Evolutionary conservation across 2,329 filamentous ascomycete genomes (phyloP), one percentile per base, ranked within the genome.

Genomic region (Neofusicoccum kwambonambiense): DNA sequence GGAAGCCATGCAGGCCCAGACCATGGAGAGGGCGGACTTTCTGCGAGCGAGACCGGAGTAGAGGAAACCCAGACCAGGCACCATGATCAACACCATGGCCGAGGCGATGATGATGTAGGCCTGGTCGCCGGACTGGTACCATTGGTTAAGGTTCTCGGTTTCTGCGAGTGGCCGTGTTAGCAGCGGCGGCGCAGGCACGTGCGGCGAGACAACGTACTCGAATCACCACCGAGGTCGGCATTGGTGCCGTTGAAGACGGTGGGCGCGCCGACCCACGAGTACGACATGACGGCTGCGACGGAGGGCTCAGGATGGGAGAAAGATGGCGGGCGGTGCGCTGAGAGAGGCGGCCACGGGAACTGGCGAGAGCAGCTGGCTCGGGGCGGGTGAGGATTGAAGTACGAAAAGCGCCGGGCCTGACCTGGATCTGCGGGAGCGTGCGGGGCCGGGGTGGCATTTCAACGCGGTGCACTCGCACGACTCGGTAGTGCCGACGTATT

Each of bases 21-120:
- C 95, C 84, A 98, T 90, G 69, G 93, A 97, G 49, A 99, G 86
- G 35, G 95, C 95, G 4, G 95, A 98, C 83, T 99, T 99, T 84
- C 95, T 88, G 70, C 95, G 90, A n/a, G 95, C 94, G 70, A 98
- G 89, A 70, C 95, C 95, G 12, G 94, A 97, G 83, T 99, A 99
- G 69, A 99, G 88, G 80, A 99, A 97, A 64, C 92, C 93, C 72
- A 99, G 93, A 72, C 95, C 95, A 35, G 95, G 95, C 35, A 98
- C 85, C 95, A 98, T 99, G 80, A 97, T 82, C 81, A 98, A 81
- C 69, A 98, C 94, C 90, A 98, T 96, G 76, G 91, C 93, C 67
- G 93, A 87, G 67, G 91, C 85, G 72, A 98, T 79, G 78, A 98
- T 85, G 79, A 98, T 98, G 82, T 91, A 98, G 76, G 93, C 92